Percentiles rank a stretch among this genome's conserved stretches.
Conservation (phyloP, 805 yeast genomes). For the Candida manassasensis region DNA sequence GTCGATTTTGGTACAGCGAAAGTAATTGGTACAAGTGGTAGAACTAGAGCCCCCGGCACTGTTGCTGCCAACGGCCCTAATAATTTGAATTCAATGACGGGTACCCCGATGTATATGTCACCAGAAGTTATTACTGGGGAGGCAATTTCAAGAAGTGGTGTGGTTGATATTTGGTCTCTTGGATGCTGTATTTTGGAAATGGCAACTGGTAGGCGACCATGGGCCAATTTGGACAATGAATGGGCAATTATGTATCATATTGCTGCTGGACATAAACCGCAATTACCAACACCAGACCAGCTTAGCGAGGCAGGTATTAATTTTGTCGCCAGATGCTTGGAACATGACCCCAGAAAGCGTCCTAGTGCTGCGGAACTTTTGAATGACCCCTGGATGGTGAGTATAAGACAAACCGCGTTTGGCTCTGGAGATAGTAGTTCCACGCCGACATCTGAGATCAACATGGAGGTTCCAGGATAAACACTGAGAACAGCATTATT, state of each 20-base stretch:
- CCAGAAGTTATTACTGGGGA: slow-evolving; percentile 92
- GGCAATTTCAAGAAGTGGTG: slow-evolving; percentile 54
- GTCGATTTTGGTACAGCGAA: slow-evolving; percentile 98
- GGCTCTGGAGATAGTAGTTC: slow-evolving; percentile 33
- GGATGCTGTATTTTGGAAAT: slow-evolving; percentile 95
- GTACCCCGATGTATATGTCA: slow-evolving; percentile 99
- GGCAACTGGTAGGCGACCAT: slow-evolving; percentile 95
- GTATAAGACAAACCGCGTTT: slow-evolving; percentile 66
- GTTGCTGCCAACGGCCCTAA: slow-evolving; percentile 4
- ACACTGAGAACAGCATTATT: no score
- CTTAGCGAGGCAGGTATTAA: slow-evolving; percentile 66
- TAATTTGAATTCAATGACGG: slow-evolving; percentile 58
- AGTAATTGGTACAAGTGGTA: slow-evolving; percentile 65
- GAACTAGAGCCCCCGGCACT: slow-evolving; percentile 22
- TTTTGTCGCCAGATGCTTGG: slow-evolving; percentile 72
- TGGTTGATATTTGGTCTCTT: slow-evolving; percentile 88
- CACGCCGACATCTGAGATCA: slow-evolving; percentile 33
- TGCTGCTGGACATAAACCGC: slow-evolving; percentile 92
- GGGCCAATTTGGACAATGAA: slow-evolving; percentile 94
- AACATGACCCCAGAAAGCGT: slow-evolving; percentile 76
- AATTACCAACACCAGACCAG: slow-evolving; percentile 74
- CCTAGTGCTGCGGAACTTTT: slow-evolving; percentile 80
- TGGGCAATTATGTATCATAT: slow-evolving; percentile 99
- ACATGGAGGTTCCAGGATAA: slow-evolving; percentile 2
- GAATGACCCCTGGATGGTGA: slow-evolving; percentile 84